These are phyloP conservation scores for Entophlyctis luteolus DNA, from an alignment of 192 early-diverging fungal species.

Conservation along the genomic window DNA sequence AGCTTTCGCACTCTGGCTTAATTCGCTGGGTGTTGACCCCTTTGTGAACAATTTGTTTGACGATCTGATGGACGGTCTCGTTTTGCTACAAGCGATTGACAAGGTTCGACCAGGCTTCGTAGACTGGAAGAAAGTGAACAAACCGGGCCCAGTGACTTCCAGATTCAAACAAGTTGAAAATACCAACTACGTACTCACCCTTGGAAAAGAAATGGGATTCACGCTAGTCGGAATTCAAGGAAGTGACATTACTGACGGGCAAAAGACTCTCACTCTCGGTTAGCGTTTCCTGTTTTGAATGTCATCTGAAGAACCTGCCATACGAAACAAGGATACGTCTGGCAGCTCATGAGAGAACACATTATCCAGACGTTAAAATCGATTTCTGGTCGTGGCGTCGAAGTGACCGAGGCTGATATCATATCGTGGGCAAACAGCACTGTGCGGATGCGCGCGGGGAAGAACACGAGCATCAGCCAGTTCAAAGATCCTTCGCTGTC, in stretches of 20 bases:
- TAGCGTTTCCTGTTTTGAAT: neutral
- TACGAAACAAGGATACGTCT: conserved; percentile 57
- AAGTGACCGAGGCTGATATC: conserved; percentile 91
- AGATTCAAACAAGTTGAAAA: conserved; percentile 99
- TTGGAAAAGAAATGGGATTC: conserved; percentile 82
- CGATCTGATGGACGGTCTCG: conserved; percentile 84
- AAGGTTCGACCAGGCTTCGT: conserved; percentile 87
- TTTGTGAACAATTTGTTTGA: conserved; percentile 98
- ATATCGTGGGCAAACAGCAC: conserved; percentile 91
- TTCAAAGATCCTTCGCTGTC: conserved; percentile 83
- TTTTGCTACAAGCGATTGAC: conserved; percentile 93
- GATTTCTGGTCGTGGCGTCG: conserved; percentile 72
- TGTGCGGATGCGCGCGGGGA: conserved; percentile 58
- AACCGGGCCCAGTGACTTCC: conserved; percentile 61
- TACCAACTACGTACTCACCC: conserved; percentile 84
- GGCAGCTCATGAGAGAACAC: conserved; percentile 99
- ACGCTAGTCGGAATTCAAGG: conserved; percentile 95
- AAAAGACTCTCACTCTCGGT: conserved; percentile 82
- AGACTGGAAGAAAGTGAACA: conserved; percentile 90
- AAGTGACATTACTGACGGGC: conserved; percentile 88
- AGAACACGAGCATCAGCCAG: conserved; percentile 64
- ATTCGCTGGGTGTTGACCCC: conserved; percentile 93
- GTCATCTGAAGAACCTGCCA: no score
- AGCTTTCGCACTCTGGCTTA: conserved; percentile 96
- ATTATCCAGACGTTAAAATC: conserved; percentile 88